A percentile compares a stretch with the other conserved stretches of the same genome.
These are phyloP conservation scores for Adansonia rubrostipa DNA, from an alignment of 441 rosid species.

Conservation along the genomic window DNA sequence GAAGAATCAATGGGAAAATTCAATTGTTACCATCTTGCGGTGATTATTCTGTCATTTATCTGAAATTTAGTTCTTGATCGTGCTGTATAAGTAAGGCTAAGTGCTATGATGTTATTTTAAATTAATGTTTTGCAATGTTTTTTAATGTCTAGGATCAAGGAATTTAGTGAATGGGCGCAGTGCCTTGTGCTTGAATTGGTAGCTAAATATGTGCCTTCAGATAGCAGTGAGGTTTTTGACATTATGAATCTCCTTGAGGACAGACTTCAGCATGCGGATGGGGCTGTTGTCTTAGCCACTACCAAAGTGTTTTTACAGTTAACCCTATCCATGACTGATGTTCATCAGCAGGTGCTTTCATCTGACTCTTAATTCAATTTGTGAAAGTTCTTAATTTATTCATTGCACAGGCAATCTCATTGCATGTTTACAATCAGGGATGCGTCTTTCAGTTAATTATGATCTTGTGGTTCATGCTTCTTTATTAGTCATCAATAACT, in stretches of 20 bases:
- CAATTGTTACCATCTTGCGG: not conserved
- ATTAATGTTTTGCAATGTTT: conserved; percentile 23
- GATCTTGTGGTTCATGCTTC: conserved; percentile 2
- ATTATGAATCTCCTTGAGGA: conserved; percentile 99
- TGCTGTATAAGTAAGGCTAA: not conserved
- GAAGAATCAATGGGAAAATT: not conserved
- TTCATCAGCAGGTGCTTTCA: conserved; percentile 87
- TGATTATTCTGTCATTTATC: conserved; percentile 4
- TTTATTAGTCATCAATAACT: not conserved
- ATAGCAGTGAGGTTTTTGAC: conserved; percentile 90
- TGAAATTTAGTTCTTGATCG: not conserved
- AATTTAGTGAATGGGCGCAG: conserved; percentile 96
- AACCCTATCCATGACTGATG: conserved; percentile 94
- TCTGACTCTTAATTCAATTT: conserved; percentile 5
- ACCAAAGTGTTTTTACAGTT: conserved; percentile 83
- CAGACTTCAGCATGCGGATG: conserved; percentile 99
- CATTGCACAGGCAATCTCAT: not conserved
- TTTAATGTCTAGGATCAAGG: conserved; percentile 72
- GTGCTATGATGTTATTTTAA: conserved; percentile 9
- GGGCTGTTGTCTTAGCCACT: conserved; percentile 95
- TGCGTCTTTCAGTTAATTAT: conserved; percentile 1
- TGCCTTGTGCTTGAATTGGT: conserved; percentile 94
- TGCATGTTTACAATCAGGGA: conserved; percentile 11
- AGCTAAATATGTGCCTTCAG: conserved; percentile 86
- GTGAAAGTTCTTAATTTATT: conserved; percentile 3